Base-by-base conservation (phyloP, 352 stramenopile species). In the Pythium sp. region DNA sequence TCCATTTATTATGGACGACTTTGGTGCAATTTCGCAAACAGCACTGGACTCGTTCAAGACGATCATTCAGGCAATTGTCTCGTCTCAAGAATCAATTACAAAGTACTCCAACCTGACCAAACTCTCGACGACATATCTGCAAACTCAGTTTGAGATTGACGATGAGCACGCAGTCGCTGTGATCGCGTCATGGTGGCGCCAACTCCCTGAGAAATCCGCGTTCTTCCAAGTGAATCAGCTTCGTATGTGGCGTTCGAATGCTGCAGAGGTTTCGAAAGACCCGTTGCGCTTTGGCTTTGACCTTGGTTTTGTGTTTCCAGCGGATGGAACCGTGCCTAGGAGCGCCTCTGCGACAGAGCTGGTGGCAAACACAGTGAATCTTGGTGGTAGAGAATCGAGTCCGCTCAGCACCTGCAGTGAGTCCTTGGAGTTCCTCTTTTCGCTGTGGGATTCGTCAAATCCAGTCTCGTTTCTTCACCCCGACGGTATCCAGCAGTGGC, bases 161-260 rank as follows among this genome's bases (percentile, higher is more conserved):
- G 24, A 70, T 3, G 68, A 73, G 9, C 66, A 82, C 24, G 54
- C 47, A 1, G 51, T 85, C 2, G 18, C 75, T 9, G 49, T 60
- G 4, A 70, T 88, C 9, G 77, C 75, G 0, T 56, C 57, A 7
- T 92, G 84, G 84, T 88, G 74, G 69, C 72, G 77, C 9, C 53
- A 66, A 18, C 12, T 83, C 0, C 78, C 80, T 0, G 59, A 64
- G 2, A 63, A 62, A 0, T 92, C 83, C 0, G 18, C 75, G 14
- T 92, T 81, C 57, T 89, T 82, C 34, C 80, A 86, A 28, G 67
- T 67, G 1, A 64, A 76, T n/a, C 73, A 90, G 69, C 46, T 85
- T 1, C 55, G 72, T 1, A 30, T 46, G 46, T 91, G 83, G 81
- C 77, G 67, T 15, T 41, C 68, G 5, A 60, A 32, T n/a, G 28